Conservation (phyloP, 768 basidiomycete genomes). For the Cyclocybe cylindracea region DNA sequence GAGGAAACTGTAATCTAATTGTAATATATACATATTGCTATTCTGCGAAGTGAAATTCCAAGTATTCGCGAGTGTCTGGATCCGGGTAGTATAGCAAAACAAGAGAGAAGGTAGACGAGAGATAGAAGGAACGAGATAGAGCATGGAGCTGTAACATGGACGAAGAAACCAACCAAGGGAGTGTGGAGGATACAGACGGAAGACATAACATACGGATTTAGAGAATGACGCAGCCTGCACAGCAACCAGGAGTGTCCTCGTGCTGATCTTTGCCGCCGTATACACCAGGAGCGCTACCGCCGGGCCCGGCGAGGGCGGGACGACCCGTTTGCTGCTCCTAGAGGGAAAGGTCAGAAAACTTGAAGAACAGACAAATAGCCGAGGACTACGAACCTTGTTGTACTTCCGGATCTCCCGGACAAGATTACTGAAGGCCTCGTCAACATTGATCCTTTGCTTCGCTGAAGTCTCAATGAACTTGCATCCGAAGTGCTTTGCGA, state of each 20-base stretch:
- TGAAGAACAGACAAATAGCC: not conserved
- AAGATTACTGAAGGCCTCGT: constrained; percentile 91
- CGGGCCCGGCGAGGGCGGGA: constrained; percentile 52
- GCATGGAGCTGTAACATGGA: constrained; percentile 17
- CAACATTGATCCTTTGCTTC: constrained; percentile 95
- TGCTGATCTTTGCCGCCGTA: constrained; percentile 54
- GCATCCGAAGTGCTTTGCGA: constrained; percentile 93
- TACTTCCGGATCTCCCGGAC: constrained; percentile 93
- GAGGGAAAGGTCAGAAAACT: constrained; percentile 8
- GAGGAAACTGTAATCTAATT: constrained; percentile 14
- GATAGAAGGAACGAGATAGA: constrained; percentile 25
- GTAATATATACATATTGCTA: constrained; percentile 19
- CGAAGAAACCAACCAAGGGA: constrained; percentile 13
- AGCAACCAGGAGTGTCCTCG: constrained; percentile 63
- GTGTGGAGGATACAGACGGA: constrained; percentile 10
- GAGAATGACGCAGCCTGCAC: constrained; percentile 67
- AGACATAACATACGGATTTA: constrained; percentile 26
- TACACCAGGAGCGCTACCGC: constrained; percentile 43
- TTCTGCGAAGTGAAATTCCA: constrained; percentile 17
- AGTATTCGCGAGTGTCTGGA: constrained; percentile 12
- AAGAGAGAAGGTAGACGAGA: constrained; percentile 9
- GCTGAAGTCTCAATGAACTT: constrained; percentile 97
- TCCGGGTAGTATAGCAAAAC: constrained; percentile 13
- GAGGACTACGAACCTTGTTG: constrained; percentile 67
- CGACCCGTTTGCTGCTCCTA: constrained; percentile 82